phyloP scores from a whole-genome alignment of 495 filamentous ascomycete species.

The Aspergillus homomorphus region DNA sequence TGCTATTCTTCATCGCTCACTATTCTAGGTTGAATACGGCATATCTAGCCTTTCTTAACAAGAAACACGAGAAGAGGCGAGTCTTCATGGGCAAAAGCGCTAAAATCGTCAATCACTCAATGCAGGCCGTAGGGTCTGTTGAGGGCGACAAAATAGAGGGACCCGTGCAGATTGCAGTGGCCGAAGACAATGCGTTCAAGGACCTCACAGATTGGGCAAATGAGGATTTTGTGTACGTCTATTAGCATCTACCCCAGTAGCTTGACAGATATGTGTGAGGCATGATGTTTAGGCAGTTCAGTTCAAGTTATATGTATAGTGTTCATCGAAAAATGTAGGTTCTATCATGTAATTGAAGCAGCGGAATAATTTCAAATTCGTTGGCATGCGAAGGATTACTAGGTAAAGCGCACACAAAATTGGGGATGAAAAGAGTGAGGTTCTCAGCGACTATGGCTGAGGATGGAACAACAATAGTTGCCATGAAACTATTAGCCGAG shows the following conservation, averaged over 20 bases:
- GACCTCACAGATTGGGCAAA: slow-evolving; percentile 54
- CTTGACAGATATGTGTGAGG: background rate
- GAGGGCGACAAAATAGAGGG: slow-evolving; percentile 37
- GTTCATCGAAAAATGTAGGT: too few species aligned
- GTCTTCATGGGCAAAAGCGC: slow-evolving; percentile 50
- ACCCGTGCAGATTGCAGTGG: slow-evolving; percentile 37
- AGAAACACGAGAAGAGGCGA: slow-evolving; percentile 46
- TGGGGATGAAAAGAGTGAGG: too few species aligned
- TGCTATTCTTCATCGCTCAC: background rate
- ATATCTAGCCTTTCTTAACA: slow-evolving; percentile 51
- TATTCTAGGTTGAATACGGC: slow-evolving; percentile 33
- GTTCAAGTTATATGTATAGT: too few species aligned
- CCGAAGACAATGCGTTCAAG: slow-evolving; percentile 50
- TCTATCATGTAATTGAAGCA: too few species aligned
- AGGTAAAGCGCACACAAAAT: too few species aligned
- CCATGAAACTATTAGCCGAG: slow-evolving; percentile 6
- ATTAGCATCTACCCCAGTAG: slow-evolving; percentile 28
- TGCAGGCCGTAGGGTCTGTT: slow-evolving; percentile 41
- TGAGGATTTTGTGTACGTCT: slow-evolving; percentile 60
- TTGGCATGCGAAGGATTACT: too few species aligned
- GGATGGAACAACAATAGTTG: too few species aligned
- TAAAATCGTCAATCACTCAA: slow-evolving; percentile 36
- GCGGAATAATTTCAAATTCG: too few species aligned
- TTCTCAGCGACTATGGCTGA: too few species aligned
- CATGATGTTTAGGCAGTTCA: background rate